Evolutionary conservation across 1,284 basidiomycete genomes (phyloP), one percentile per base, ranked within the genome.

Genomic region (Moesziomyces sp.): DNA sequence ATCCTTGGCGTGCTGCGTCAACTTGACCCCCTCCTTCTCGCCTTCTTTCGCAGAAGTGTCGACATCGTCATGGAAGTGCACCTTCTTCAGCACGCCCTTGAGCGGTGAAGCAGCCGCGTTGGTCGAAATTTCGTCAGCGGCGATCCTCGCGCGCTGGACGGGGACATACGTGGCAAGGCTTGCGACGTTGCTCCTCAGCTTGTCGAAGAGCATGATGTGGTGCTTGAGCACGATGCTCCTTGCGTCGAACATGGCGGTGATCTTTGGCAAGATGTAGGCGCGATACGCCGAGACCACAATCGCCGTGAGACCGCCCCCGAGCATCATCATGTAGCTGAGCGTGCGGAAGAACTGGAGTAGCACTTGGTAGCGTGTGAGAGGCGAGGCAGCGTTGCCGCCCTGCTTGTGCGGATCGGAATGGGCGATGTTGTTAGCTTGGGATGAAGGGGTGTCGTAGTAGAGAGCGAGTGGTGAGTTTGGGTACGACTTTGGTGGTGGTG

Each of bases 401-500:
- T 43, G 44, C 13, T 10, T 23, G 23, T 50, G 56, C 23, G n/a
- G 48, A 28, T 24, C n/a, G 14, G 44, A 24, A 10, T 47, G 53
- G 1, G 40, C 26, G 5, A 44, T 1, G 13, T 24, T 35, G 11
- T 24, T 11, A 5, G 47, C 18, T 42, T 44, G 42, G 4, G 58
- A 42, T 26, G 56, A 21, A 4, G 71, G 60, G 10, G 71, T 56
- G 46, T 67, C 67, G 54, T 76, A 71, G 73, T 83, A 82, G 21
- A 82, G 67, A 1, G 79, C 79, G 3, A 82, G 59, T 2, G 81
- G 80, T n/a, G 75, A 77, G 51, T 62, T 72, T 2, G 81, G 81
- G 35, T 83, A 83, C 9, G 76, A 74, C 24, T 63, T 63, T 2
- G 71, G 60, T 11, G 79, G 79, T 5, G 63, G 57, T 0, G 50